phyloP scores from a whole-genome alignment of 352 stramenopile genomes.

The Hyaloperonospora arabidopsidis region DNA sequence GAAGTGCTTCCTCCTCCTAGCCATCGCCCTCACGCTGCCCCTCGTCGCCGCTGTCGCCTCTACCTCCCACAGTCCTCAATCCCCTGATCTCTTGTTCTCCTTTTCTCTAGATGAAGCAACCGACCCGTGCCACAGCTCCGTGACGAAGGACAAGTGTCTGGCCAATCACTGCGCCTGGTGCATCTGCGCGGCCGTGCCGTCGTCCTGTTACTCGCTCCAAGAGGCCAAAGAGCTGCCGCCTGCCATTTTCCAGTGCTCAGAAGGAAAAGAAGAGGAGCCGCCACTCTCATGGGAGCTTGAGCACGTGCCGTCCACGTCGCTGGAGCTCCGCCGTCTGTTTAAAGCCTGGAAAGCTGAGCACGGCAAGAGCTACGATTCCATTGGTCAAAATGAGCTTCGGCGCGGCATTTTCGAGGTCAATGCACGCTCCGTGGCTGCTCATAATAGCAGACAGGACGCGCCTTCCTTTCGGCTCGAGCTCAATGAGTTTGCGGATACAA shows the following conservation, averaged over 20 bases:
- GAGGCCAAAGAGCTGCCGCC: conserved; percentile 58
- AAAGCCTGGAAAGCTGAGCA: conserved; percentile 38
- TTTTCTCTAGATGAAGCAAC: conserved; percentile 2
- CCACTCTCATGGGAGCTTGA: conserved; percentile 32
- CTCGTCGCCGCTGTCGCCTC: too few species aligned
- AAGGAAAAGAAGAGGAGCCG: conserved; percentile 25
- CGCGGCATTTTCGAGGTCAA: conserved; percentile 54
- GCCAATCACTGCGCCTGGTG: conserved; percentile 64
- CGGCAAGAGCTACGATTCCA: conserved; percentile 43
- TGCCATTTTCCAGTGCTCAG: conserved; percentile 70
- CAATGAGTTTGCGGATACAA: conserved; percentile 69
- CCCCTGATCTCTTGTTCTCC: too few species aligned
- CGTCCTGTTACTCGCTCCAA: conserved; percentile 62
- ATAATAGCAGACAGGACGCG: conserved; percentile 43
- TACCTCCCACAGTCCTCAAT: too few species aligned
- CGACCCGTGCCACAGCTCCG: conserved; percentile 48
- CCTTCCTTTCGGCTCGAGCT: conserved; percentile 67
- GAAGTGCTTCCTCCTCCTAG: conserved; percentile 10
- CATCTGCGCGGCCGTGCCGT: conserved; percentile 68
- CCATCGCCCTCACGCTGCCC: background rate
- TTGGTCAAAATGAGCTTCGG: conserved; percentile 44
- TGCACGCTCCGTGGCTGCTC: conserved; percentile 42
- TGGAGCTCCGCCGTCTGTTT: conserved; percentile 39
- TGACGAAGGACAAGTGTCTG: conserved; percentile 42
- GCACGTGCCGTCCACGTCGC: conserved; percentile 21